These are phyloP conservation scores for Mycena pura DNA, from an alignment of 768 basidiomycete genomes.

Conservation along the genomic window DNA sequence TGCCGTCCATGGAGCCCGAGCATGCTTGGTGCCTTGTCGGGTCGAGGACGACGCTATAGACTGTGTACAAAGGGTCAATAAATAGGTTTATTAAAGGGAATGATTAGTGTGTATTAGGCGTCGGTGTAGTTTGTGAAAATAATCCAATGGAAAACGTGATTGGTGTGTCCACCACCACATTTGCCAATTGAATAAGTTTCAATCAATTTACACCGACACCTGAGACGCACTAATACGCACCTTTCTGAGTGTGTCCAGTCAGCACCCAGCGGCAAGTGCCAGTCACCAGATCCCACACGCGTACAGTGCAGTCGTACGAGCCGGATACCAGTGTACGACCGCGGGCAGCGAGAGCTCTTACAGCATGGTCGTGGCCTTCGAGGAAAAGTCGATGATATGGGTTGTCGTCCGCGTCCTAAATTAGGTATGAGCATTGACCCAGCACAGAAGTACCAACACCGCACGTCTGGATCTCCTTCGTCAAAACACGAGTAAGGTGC, in stretches of 20 bases:
- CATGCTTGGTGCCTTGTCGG: conserved; percentile 86
- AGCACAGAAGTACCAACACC: not conserved
- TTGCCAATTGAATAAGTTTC: no score
- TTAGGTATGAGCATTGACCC: conserved; percentile 48
- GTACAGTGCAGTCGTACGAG: conserved; percentile 94
- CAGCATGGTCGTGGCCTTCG: conserved; percentile 90
- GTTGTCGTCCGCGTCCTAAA: conserved; percentile 72
- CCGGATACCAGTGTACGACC: conserved; percentile 92
- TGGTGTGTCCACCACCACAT: no score
- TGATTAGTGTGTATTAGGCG: no score
- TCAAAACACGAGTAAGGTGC: conserved; percentile 27
- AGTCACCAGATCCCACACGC: conserved; percentile 93
- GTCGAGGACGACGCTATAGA: conserved; percentile 95
- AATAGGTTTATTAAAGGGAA: no score
- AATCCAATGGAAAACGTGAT: no score
- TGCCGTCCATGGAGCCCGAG: conserved; percentile 98
- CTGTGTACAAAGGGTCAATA: conserved; percentile 48
- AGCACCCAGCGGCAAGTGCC: conserved; percentile 83
- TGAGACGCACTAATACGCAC: no score
- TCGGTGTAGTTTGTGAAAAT: no score
- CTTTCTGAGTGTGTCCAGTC: conserved; percentile 91
- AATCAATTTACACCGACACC: no score
- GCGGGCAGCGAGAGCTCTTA: conserved; percentile 89
- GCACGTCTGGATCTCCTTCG: conserved; percentile 23
- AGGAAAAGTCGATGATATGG: conserved; percentile 89